These are phyloP conservation scores for Talinum fruticosum DNA, from an alignment of 148 eudicot species.

Conservation along the genomic window DNA sequence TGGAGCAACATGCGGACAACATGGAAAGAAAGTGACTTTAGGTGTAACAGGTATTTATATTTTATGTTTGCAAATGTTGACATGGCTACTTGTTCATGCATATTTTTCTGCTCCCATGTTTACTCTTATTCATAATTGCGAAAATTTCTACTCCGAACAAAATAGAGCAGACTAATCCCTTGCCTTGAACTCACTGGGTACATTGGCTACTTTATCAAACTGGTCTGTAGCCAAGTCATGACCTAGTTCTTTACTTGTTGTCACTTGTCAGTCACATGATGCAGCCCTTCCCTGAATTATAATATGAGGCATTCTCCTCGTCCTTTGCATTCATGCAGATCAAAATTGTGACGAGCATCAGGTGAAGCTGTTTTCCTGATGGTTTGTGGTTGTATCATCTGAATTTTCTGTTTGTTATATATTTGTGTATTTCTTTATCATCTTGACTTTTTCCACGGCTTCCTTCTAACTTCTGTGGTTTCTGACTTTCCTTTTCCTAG, in stretches of 20 bases:
- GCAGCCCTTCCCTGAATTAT: background rate
- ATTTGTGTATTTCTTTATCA: background rate
- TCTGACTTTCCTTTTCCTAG: background rate
- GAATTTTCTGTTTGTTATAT: background rate
- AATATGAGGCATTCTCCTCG: background rate
- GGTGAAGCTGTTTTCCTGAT: background rate
- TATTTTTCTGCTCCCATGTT: background rate
- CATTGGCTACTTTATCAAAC: background rate
- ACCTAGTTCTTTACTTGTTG: background rate
- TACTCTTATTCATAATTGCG: background rate
- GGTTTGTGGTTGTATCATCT: background rate
- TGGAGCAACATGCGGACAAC: constrained; percentile 17
- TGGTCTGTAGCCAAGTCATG: background rate
- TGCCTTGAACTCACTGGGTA: background rate
- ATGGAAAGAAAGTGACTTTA: constrained; percentile 15
- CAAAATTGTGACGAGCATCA: background rate
- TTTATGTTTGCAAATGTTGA: background rate
- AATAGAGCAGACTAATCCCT: background rate
- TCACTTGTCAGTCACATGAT: background rate
- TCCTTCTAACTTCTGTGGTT: background rate
- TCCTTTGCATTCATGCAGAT: background rate
- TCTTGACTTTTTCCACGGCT: background rate
- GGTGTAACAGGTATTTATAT: background rate
- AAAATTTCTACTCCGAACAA: background rate
- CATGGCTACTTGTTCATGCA: background rate